Evolutionary conservation across 2,329 filamentous ascomycete genomes (phyloP).

Genomic region (Paecilomyces niveus): DNA sequence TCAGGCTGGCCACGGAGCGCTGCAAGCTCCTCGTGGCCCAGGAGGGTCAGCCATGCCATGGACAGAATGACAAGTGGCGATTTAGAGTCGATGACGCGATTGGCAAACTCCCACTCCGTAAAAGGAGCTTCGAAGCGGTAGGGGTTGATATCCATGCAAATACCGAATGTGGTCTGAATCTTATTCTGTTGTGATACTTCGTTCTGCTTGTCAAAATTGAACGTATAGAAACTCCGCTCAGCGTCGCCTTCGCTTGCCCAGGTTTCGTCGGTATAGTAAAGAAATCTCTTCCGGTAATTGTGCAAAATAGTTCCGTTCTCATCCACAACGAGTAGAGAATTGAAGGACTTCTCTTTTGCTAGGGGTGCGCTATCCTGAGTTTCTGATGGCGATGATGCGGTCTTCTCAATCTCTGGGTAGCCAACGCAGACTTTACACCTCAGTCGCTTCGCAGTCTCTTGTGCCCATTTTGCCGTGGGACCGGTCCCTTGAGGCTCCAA

Average conservation of each 20-base stretch:
- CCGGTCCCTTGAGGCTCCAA: constrained; percentile 53
- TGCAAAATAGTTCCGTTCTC: constrained; percentile 47
- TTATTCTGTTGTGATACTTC: constrained; percentile 6
- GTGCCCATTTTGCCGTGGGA: constrained; percentile 52
- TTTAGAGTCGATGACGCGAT: constrained; percentile 41
- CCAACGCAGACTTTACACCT: constrained; percentile 57
- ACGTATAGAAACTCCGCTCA: constrained; percentile 23
- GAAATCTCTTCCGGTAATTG: constrained; percentile 58
- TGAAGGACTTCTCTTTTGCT: constrained; percentile 42
- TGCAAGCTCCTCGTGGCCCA: constrained; percentile 43
- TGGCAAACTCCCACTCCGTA: constrained; percentile 55
- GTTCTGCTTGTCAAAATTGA: constrained; percentile 9
- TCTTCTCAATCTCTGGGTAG: constrained; percentile 48
- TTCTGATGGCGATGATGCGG: background rate
- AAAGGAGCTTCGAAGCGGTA: constrained; percentile 55
- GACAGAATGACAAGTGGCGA: constrained; percentile 50
- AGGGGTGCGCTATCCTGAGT: background rate
- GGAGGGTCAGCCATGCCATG: constrained; percentile 57
- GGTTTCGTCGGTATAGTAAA: constrained; percentile 61
- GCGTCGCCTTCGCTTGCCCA: constrained; percentile 51
- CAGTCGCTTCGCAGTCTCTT: constrained; percentile 46
- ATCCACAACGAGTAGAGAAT: constrained; percentile 53
- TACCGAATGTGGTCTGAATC: constrained; percentile 39
- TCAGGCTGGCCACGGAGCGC: constrained; percentile 43
- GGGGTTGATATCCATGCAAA: constrained; percentile 55